These are phyloP conservation scores for Sugiyamaella boreocaroliniensis DNA, from an alignment of 805 yeast genomes.

Conservation along the genomic window DNA sequence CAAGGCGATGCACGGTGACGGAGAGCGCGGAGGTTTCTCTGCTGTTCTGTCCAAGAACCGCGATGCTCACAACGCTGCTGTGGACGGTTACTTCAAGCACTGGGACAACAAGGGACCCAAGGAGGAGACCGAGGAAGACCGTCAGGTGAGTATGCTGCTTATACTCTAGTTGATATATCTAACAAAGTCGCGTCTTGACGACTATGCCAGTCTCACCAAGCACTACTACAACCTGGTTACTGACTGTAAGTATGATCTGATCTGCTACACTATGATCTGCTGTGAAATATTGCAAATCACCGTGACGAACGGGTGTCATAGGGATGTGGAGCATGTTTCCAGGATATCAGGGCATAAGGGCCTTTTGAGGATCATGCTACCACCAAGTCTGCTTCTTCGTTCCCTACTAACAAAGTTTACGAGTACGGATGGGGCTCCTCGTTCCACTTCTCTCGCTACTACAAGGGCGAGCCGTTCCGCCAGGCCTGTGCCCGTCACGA, in stretches of 20 bases:
- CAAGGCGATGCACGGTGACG: slow-evolving; percentile 76
- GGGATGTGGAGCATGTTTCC: no score
- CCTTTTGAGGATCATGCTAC: no score
- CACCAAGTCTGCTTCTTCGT: neutral
- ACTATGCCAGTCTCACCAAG: slow-evolving; percentile 85
- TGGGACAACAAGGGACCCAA: slow-evolving; percentile 85
- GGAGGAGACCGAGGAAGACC: slow-evolving; percentile 55
- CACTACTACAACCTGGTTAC: slow-evolving; percentile 96
- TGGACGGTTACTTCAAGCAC: slow-evolving; percentile 86
- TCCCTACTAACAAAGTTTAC: slow-evolving; percentile 43
- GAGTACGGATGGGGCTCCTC: slow-evolving; percentile 99
- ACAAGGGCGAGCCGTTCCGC: slow-evolving; percentile 84
- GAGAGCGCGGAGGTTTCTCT: slow-evolving; percentile 58
- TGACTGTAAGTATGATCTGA: slow-evolving; percentile 43
- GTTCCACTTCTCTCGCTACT: slow-evolving; percentile 94
- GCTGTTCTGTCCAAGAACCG: slow-evolving; percentile 75
- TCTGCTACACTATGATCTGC: slow-evolving; percentile 4
- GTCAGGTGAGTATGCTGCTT: slow-evolving; percentile 18
- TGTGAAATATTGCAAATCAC: no score
- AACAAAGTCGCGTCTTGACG: slow-evolving; percentile 51
- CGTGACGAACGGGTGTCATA: no score
- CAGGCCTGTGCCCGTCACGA: slow-evolving; percentile 95
- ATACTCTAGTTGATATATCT: neutral
- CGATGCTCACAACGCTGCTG: slow-evolving; percentile 74
- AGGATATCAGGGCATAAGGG: no score